A percentile compares a stretch with the other conserved stretches of the same genome.
These are phyloP conservation scores for Lecanicillium sp. DNA, from an alignment of 2,329 filamentous ascomycete genomes.

Conservation along the genomic window DNA sequence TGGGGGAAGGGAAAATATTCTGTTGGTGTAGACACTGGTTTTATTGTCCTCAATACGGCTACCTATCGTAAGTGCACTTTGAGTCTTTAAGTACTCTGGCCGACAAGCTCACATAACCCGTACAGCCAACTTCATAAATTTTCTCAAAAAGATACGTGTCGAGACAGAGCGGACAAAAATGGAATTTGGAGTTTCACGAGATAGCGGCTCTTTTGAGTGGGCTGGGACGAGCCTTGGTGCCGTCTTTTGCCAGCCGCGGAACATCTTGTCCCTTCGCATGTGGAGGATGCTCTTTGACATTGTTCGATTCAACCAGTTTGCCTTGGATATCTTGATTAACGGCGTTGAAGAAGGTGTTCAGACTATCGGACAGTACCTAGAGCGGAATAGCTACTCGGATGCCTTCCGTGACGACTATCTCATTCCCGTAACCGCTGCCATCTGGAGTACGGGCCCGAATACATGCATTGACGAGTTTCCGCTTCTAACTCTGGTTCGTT, in stretches of 20 bases:
- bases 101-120: background rate
- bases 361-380: conserved; percentile 68
- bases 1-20: conserved; percentile 57
- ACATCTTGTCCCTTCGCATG: conserved; percentile 61
- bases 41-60: conserved; percentile 70
- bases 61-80: conserved; percentile 60
- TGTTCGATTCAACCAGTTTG: conserved; percentile 75
- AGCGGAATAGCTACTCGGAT: conserved; percentile 67
- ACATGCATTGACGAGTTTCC: conserved; percentile 69
- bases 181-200: conserved; percentile 72
- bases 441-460: conserved; percentile 75
- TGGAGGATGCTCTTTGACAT: conserved; percentile 84
- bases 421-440: conserved; percentile 74
- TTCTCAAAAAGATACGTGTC: conserved; percentile 59
- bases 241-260: conserved; percentile 63
- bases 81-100: too few species aligned
- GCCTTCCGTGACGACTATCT: conserved; percentile 75
- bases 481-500: conserved; percentile 62
- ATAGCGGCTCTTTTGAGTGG: conserved; percentile 74
- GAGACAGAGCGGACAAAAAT: conserved; percentile 59
- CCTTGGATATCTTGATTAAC: conserved; percentile 58
- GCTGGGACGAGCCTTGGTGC: conserved; percentile 54
- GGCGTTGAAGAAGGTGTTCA: conserved; percentile 39
- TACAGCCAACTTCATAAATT: conserved; percentile 40
- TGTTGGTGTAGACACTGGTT: conserved; percentile 70